Percentiles rank a stretch among this genome's conserved stretches.
Conservation (phyloP, 768 basidiomycete genomes). For the Guyanaporus albipodus region DNA sequence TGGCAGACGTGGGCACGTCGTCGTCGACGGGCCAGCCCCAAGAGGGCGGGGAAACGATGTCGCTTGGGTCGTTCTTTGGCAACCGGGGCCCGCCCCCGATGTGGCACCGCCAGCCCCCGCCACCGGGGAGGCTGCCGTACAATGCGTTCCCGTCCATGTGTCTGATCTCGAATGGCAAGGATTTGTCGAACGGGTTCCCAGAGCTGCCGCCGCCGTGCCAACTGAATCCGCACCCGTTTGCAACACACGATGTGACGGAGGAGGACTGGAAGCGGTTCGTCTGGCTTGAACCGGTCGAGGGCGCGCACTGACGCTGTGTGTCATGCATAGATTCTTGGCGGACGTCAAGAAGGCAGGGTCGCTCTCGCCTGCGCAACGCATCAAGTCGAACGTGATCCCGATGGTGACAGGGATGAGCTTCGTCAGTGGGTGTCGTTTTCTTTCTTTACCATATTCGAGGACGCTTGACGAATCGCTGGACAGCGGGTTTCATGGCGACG, state of each 20-base stretch:
- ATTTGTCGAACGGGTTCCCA: constrained; percentile 43
- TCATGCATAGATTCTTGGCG: constrained; percentile 31
- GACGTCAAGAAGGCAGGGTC: constrained; percentile 34
- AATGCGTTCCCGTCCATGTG: constrained; percentile 29
- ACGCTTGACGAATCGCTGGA: too few relatives aligned
- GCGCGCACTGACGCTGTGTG: too few relatives aligned
- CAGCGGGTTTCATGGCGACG: constrained; percentile 22
- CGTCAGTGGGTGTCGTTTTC: constrained; percentile 13
- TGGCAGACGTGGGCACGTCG: not conserved
- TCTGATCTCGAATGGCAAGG: constrained; percentile 23
- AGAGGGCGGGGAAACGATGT: constrained; percentile 5
- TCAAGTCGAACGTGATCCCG: constrained; percentile 30
- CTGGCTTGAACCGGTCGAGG: too few relatives aligned
- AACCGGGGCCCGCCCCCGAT: constrained; percentile 22
- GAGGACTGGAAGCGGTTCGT: constrained; percentile 46
- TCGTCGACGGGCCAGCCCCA: not conserved
- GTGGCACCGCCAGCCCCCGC: constrained; percentile 24
- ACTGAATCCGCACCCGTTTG: constrained; percentile 45
- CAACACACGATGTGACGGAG: constrained; percentile 45
- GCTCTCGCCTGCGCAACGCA: constrained; percentile 34
- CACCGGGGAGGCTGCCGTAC: constrained; percentile 8
- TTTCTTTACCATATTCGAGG: too few relatives aligned
- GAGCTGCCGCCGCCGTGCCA: constrained; percentile 38
- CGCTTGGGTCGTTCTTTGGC: constrained; percentile 27
- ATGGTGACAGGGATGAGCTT: constrained; percentile 29